Evolutionary conservation across 108 stramenopile genomes (phyloP), one percentile per base, ranked within the genome.

Genomic region (Thalassiosira profunda): DNA sequence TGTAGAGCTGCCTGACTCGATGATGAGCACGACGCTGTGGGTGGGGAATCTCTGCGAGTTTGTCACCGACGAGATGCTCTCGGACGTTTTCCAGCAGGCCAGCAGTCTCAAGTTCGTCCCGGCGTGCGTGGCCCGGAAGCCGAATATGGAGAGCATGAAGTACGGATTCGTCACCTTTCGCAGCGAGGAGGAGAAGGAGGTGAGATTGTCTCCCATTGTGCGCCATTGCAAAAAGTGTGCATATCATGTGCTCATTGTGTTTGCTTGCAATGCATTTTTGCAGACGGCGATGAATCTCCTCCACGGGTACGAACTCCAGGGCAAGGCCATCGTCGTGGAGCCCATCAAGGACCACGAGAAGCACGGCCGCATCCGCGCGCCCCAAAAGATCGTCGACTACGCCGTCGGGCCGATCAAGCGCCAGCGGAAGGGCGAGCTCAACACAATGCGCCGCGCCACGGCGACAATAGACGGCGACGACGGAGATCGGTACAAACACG

Each of bases 31-130:
- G 36, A 92, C 91, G 0, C 14, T 92, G 0, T 90, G 87, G 76
- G 91, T 92, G 29, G 91, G 91, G 9, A 90, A 92, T 51, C 42
- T 92, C 3, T 82, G 81, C 52, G 91, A 92, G 59, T 92, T 92
- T 70, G 84, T 83, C 10, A 74, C 87, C 6, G 91, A 92, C 49
- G 86, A 88, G 36, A 79, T 86, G 62, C 72, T 92, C 12, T 86
- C 85, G 2, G 75, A 80, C 33, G 37, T 85, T 4, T 92, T 92
- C 74, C 84, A 80, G 41, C 51, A 63, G 30, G 88, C 85, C 11
- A 85, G 80, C 58, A 52, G 47, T 23, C 58, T 83, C 73, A 62
- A 63, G 42, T 83, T 84, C 26, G 71, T 90, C 1, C 91, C 91
- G n/a, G 86, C 91, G 15, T 86, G 86, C 64, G 91, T 93, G 46